Base-by-base conservation (phyloP, 768 basidiomycete genomes). In the Crassisporium funariophilum region DNA sequence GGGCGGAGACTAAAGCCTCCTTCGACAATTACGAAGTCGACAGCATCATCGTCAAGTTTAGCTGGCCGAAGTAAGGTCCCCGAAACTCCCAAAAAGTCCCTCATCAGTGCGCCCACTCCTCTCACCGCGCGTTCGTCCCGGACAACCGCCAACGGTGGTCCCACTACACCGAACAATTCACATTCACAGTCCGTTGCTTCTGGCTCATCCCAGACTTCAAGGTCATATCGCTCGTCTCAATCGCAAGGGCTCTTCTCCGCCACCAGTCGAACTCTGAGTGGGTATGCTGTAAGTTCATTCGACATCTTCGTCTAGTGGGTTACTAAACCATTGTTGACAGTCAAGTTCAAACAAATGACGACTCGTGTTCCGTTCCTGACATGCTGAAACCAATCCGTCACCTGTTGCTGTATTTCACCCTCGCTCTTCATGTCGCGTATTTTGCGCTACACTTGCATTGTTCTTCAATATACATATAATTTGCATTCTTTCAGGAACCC, bases 101-200 rank as follows among this genome's bases (percentile, higher is more conserved):
- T 89, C 60, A 94, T 94, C 53, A 86, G 91, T 58, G 91, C 89
- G 10, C 91, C 91, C 5, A 91, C 91, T 2, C 90, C 91, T 1
- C 74, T 94, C 44, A 86, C 91, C 15, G 89, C 91, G 48, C 86
- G 91, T 38, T 77, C 78, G 10, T 72, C 81, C 4, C 80, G 86
- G 49, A 80, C 78, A 24, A 71, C 72, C 12, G 67, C 72, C 16
- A 77, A 74, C 46, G 78, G 77, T 23, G 72, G 63, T 12, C 74
- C 81, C 35, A 76, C 77, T 39, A 88, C 86, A 3, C 85, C 86
- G 10, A 79, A 72, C 61, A 74, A 60, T 38, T 70, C 78, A 15
- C 82, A 86, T 57, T 57, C 75, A 22, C 74, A 82, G 33, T 76
- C 82, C 4, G 61, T 84, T 41, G 78, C 81, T 31, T 76, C 82